phyloP scores from a whole-genome alignment of 352 stramenopile genomes.

The Pythium apleroticum region DNA sequence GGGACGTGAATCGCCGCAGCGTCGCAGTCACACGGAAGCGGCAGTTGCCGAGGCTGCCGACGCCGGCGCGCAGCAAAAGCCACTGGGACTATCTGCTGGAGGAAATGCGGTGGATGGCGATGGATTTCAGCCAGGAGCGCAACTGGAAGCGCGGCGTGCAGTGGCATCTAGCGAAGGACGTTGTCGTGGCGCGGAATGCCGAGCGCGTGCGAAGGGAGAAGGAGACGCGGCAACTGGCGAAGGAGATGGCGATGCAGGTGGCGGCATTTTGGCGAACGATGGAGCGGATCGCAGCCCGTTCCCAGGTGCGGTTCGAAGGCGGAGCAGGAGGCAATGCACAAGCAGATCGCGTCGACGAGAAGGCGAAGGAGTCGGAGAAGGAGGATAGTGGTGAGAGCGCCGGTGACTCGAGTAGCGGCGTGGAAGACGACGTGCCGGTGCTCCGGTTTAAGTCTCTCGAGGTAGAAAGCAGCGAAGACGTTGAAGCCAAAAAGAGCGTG shows the following conservation, averaged over 20 bases:
- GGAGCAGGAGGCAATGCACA: not conserved
- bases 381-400: constrained; percentile 21
- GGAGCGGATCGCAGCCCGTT: constrained; percentile 78
- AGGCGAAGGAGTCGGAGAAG: not conserved
- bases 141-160: constrained; percentile 93
- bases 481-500: constrained; percentile 26
- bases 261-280: constrained; percentile 85
- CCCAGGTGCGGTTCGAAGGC: constrained; percentile 67
- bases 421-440: not conserved
- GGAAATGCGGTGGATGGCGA: constrained; percentile 97
- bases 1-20: constrained; percentile 39
- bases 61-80: constrained; percentile 51
- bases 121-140: constrained; percentile 95
- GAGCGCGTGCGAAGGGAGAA: constrained; percentile 67
- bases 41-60: constrained; percentile 61
- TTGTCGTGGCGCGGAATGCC: constrained; percentile 64
- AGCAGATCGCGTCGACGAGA: not conserved
- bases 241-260: constrained; percentile 65
- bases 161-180: constrained; percentile 58
- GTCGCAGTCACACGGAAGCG: constrained; percentile 54
- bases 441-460: constrained; percentile 22
- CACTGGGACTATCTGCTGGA: constrained; percentile 95
- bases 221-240: constrained; percentile 62
- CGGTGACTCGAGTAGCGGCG: not conserved
- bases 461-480: constrained; percentile 23